These are phyloP conservation scores for Fusarium sp. DNA, from an alignment of 2,329 filamentous ascomycete genomes.

Conservation along the genomic window DNA sequence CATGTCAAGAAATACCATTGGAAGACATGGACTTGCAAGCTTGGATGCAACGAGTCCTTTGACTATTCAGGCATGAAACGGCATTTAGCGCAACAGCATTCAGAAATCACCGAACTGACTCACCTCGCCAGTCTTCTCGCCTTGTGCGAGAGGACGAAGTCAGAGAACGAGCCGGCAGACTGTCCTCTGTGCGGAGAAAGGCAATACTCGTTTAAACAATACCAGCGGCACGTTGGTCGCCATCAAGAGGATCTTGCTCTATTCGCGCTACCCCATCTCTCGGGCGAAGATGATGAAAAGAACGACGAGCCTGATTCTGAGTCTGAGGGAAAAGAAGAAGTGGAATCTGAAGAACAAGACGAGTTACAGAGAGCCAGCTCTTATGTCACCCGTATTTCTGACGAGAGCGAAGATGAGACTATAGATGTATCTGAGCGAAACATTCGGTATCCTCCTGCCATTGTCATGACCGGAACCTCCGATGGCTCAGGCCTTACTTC, in stretches of 20 bases:
- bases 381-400: background rate
- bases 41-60: background rate
- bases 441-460: too few relatives aligned
- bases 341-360: background rate
- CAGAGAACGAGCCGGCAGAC: fast-evolving
- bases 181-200: background rate
- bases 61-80: fast-evolving
- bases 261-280: background rate
- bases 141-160: fast-evolving
- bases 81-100: background rate
- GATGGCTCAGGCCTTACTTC: too few relatives aligned
- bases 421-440: too few relatives aligned
- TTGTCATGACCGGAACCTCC: too few relatives aligned
- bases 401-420: fast-evolving
- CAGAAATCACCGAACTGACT: fast-evolving
- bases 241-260: slow-evolving; percentile 15
- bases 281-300: fast-evolving
- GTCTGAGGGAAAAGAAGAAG: fast-evolving
- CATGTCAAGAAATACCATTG: background rate
- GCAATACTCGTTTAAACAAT: background rate
- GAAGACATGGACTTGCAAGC: background rate
- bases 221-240: background rate
- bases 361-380: background rate
- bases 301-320: fast-evolving
- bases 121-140: fast-evolving